These are phyloP conservation scores for Scleroderma citrinum DNA, from an alignment of 768 basidiomycete genomes.

Conservation along the genomic window DNA sequence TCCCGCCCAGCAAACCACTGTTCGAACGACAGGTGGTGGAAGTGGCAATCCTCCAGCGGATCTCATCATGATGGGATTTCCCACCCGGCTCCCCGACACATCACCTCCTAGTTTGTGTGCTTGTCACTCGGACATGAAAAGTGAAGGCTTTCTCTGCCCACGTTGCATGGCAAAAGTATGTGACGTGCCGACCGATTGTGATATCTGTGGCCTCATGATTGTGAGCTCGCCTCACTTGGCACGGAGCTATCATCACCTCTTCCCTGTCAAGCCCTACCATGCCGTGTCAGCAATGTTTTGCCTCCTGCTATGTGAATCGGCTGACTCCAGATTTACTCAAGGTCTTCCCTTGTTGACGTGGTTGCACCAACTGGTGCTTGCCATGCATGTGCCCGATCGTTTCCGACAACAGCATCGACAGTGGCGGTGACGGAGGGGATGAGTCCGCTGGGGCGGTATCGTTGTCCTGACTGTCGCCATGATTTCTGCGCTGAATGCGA, in stretches of 20 bases:
- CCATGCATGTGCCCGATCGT: slow-evolving; percentile 72
- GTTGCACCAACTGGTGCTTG: slow-evolving; percentile 42
- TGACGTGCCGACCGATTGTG: slow-evolving; percentile 97
- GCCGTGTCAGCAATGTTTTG: slow-evolving; percentile 59
- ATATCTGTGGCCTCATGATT: slow-evolving; percentile 95
- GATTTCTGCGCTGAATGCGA: slow-evolving; percentile 97
- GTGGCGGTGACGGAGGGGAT: slow-evolving; percentile 53
- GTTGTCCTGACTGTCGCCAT: slow-evolving; percentile 76
- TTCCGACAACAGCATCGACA: slow-evolving; percentile 42
- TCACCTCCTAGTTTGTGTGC: slow-evolving; percentile 83
- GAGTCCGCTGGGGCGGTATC: slow-evolving; percentile 82
- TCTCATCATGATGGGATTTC: slow-evolving; percentile 99
- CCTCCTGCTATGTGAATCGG: slow-evolving; percentile 2
- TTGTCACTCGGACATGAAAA: slow-evolving; percentile 90
- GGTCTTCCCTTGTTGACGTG: slow-evolving; percentile 35
- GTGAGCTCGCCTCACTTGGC: slow-evolving; percentile 97
- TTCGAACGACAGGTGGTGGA: slow-evolving; percentile 41
- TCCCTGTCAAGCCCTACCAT: slow-evolving; percentile 84
- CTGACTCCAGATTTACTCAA: slow-evolving; percentile 17
- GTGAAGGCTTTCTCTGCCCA: slow-evolving; percentile 92
- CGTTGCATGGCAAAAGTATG: slow-evolving; percentile 90
- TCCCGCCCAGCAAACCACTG: slow-evolving; percentile 67
- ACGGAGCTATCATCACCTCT: slow-evolving; percentile 90
- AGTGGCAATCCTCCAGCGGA: slow-evolving; percentile 67
- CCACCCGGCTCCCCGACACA: slow-evolving; percentile 80